These are phyloP conservation scores for Yamadazyma atmosphaerica DNA, from an alignment of 1,139 yeast genomes.

Conservation along the genomic window DNA sequence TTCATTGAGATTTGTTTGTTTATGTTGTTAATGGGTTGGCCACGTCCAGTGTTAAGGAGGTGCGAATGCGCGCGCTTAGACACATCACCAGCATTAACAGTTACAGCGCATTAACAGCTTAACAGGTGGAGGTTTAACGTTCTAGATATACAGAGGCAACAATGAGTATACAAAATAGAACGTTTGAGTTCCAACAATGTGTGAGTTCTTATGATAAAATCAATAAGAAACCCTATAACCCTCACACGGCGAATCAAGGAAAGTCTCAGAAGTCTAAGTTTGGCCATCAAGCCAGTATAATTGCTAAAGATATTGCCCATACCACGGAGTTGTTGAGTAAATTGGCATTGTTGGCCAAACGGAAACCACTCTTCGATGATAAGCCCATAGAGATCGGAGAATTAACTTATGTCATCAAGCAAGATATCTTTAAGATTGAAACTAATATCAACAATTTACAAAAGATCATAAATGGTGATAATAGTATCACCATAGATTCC, in stretches of 20 bases:
- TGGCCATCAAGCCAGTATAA: slow-evolving; percentile 74
- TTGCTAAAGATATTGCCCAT: slow-evolving; percentile 86
- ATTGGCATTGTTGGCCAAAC: slow-evolving; percentile 79
- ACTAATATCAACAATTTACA: slow-evolving; percentile 71
- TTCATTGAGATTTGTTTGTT: slow-evolving; percentile 4
- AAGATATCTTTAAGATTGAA: slow-evolving; percentile 85
- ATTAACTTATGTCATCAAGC: slow-evolving; percentile 88
- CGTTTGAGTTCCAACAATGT: slow-evolving; percentile 84
- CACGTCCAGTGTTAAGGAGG: background rate
- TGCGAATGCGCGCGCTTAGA: background rate
- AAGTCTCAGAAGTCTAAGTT: slow-evolving; percentile 59
- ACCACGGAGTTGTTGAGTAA: slow-evolving; percentile 85
- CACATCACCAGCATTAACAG: slow-evolving; percentile 1
- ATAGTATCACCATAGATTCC: slow-evolving; percentile 47
- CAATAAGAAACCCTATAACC: slow-evolving; percentile 36
- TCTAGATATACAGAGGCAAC: too few species aligned
- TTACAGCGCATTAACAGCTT: too few species aligned
- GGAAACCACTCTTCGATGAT: slow-evolving; percentile 93
- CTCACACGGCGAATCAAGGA: slow-evolving; percentile 3
- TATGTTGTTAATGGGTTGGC: background rate
- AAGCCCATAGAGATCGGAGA: slow-evolving; percentile 93
- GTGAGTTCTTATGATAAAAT: slow-evolving; percentile 67
- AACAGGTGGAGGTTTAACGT: too few species aligned
- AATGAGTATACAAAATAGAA: slow-evolving; percentile 63
- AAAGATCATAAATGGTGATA: slow-evolving; percentile 49